A percentile compares a stretch with the other conserved stretches of the same genome.
Conservation (phyloP, 257 asterid genomes). For the Capsicum chinense region DNA sequence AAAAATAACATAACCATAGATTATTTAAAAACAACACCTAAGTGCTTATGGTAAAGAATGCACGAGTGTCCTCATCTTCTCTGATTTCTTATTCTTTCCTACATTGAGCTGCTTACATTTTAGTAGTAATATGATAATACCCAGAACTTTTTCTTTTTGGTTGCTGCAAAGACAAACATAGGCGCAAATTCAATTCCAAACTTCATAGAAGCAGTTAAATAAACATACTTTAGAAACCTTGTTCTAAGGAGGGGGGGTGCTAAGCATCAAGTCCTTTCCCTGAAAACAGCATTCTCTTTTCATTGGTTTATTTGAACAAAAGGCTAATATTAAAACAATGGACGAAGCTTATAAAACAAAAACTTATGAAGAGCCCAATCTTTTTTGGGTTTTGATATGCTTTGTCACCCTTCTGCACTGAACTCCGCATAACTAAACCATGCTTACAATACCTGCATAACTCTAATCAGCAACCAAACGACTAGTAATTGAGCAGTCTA, state of each 20-base stretch:
- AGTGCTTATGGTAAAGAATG: background rate
- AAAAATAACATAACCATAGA: background rate
- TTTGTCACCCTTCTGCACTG: background rate
- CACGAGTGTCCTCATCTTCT: background rate
- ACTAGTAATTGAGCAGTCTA: background rate
- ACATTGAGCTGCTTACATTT: background rate
- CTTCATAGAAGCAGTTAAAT: background rate
- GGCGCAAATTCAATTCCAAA: background rate
- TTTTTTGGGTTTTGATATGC: conserved; percentile 15
- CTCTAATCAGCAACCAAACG: too few species aligned
- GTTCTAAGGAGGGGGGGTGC: background rate
- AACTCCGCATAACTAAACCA: too few species aligned
- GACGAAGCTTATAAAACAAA: conserved; percentile 19
- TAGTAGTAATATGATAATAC: background rate
- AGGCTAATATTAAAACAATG: background rate
- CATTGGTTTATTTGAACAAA: conserved; percentile 3
- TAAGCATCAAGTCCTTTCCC: background rate
- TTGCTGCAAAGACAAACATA: conserved; percentile 8
- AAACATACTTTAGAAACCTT: background rate
- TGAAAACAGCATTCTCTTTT: background rate
- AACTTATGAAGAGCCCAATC: background rate
- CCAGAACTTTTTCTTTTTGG: background rate
- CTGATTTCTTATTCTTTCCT: background rate
- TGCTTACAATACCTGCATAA: too few species aligned
- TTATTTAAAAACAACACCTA: background rate